These are phyloP conservation scores for Macaranga tanarius DNA, from an alignment of 441 rosid genomes.

Conservation along the genomic window DNA sequence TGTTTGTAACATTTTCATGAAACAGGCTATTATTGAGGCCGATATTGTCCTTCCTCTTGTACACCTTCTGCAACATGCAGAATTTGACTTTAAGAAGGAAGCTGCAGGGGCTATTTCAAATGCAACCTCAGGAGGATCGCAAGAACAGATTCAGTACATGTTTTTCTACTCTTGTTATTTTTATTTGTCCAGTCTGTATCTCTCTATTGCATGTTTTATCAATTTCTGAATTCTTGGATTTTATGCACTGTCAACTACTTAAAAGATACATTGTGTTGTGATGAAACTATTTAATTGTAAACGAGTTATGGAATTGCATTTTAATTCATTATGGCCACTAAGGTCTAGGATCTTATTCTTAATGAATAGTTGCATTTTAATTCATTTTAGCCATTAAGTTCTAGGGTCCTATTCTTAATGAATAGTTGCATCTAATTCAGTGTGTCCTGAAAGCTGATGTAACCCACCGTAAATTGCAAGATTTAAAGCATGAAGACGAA, in stretches of 20 bases:
- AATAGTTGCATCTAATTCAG: not conserved
- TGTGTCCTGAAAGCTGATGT: not conserved
- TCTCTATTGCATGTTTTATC: not conserved
- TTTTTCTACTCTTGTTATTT: no score
- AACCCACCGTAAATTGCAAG: not conserved
- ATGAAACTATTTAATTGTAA: not conserved
- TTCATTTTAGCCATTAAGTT: no score
- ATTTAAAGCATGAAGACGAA: not conserved
- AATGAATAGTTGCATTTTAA: no score
- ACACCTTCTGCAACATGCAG: slow-evolving; percentile 67
- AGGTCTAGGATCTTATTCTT: no score
- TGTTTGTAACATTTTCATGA: not conserved
- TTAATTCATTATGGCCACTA: not conserved
- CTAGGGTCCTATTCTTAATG: not conserved
- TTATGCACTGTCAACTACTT: not conserved
- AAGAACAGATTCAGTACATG: slow-evolving; percentile 73
- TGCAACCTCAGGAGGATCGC: slow-evolving; percentile 80
- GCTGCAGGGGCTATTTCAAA: slow-evolving; percentile 83
- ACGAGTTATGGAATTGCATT: not conserved
- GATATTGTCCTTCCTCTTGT: slow-evolving; percentile 54
- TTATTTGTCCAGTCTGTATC: no score
- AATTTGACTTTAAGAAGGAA: slow-evolving; percentile 76
- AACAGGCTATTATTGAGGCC: slow-evolving; percentile 66
- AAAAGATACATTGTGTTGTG: not conserved
- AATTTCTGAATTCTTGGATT: not conserved